phyloP scores from a whole-genome alignment of 2,329 filamentous ascomycete species.

The Ceratocystis ficicola region DNA sequence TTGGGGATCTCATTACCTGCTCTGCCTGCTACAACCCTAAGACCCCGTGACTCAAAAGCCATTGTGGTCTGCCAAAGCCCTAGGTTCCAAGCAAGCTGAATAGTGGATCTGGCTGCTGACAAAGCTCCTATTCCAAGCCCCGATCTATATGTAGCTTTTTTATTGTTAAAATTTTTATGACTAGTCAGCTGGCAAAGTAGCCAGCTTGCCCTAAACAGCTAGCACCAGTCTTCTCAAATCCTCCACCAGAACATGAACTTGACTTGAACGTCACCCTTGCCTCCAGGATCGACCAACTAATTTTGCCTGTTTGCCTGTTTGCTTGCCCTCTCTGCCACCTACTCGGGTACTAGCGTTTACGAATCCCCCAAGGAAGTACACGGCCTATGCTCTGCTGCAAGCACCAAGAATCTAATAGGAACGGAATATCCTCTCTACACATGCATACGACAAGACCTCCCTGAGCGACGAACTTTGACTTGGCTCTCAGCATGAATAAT shows the following conservation, averaged over 20 bases:
- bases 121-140: not conserved
- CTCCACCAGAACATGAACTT: no score
- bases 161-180: not conserved
- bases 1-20: not conserved
- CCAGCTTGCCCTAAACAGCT: no score
- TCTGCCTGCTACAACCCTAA: not conserved
- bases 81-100: slow-evolving; percentile 7
- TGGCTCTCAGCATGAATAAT: no score
- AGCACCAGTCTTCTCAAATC: no score
- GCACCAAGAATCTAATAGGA: not conserved
- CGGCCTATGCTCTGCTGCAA: no score
- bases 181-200: no score
- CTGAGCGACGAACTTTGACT: no score
- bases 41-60: not conserved
- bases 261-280: no score
- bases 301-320: no score
- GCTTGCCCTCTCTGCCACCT: not conserved
- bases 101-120: not conserved
- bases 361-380: not conserved
- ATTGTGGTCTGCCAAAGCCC: not conserved
- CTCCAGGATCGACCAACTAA: no score
- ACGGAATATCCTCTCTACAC: no score
- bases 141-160: not conserved
- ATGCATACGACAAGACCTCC: no score
- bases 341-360: slow-evolving; percentile 6